Evolutionary conservation across 495 filamentous ascomycete species (phyloP).

Genomic region (Talaromyces adpressus): DNA sequence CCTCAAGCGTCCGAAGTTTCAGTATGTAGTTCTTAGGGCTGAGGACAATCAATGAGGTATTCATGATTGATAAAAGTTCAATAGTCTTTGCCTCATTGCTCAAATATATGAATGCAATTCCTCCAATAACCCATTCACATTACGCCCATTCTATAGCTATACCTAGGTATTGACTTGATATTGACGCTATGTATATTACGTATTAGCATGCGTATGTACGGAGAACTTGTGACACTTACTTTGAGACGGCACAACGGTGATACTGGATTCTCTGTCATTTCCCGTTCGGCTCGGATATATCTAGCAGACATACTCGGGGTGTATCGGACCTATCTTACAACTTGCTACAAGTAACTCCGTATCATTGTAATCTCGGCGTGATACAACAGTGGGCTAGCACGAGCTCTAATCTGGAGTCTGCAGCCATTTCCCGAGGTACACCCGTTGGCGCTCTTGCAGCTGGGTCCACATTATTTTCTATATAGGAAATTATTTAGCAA

Average conservation of each 20-base stretch:
- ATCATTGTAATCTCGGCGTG: too few species aligned
- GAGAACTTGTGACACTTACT: neutral
- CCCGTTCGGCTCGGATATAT: neutral
- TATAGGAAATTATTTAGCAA: neutral
- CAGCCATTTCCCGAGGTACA: neutral
- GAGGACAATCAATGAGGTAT: neutral
- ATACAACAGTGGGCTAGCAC: too few species aligned
- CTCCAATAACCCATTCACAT: neutral
- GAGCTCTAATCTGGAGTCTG: neutral
- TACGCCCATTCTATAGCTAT: neutral
- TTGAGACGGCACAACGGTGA: neutral
- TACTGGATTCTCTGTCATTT: neutral
- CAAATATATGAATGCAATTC: neutral
- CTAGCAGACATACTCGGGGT: too few species aligned
- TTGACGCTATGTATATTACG: neutral
- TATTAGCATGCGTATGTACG: neutral
- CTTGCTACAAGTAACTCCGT: neutral
- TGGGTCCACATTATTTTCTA: neutral
- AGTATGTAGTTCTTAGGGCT: neutral
- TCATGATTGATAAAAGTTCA: neutral
- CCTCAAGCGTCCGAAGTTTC: neutral
- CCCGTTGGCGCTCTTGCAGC: neutral
- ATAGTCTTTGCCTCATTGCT: neutral
- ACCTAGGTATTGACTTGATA: neutral
- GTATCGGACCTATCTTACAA: neutral